These are phyloP conservation scores for Fusarium phyllophilum DNA, from an alignment of 2,329 filamentous ascomycete genomes.

Conservation along the genomic window DNA sequence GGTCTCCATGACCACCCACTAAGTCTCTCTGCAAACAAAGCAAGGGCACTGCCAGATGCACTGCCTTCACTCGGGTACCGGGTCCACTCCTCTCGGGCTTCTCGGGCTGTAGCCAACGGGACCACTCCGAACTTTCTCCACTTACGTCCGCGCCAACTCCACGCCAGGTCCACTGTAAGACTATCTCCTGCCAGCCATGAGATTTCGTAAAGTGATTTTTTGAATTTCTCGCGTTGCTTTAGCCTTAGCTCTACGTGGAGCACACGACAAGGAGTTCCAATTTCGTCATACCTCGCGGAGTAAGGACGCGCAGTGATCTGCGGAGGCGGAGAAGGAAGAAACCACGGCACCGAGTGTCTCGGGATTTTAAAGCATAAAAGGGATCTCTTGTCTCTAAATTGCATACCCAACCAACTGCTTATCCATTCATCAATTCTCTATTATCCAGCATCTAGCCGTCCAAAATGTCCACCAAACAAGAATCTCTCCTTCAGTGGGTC, in stretches of 20 bases:
- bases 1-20: no score
- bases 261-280: accelerated
- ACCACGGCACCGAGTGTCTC: background rate
- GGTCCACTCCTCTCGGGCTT: background rate
- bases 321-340: background rate
- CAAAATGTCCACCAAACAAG: background rate
- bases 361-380: background rate
- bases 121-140: background rate
- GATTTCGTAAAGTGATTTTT: no score
- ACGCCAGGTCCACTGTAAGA: accelerated
- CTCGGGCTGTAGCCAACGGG: accelerated
- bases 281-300: background rate
- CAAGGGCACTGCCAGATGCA: no score
- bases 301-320: accelerated
- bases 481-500: accelerated
- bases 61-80: no score
- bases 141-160: background rate
- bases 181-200: no score
- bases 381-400: no score
- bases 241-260: no score
- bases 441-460: accelerated
- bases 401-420: background rate
- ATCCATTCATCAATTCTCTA: accelerated
- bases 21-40: no score
- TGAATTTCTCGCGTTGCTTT: no score